Conservation (phyloP, 495 filamentous ascomycete species). For the Lichenothelia convexa region DNA sequence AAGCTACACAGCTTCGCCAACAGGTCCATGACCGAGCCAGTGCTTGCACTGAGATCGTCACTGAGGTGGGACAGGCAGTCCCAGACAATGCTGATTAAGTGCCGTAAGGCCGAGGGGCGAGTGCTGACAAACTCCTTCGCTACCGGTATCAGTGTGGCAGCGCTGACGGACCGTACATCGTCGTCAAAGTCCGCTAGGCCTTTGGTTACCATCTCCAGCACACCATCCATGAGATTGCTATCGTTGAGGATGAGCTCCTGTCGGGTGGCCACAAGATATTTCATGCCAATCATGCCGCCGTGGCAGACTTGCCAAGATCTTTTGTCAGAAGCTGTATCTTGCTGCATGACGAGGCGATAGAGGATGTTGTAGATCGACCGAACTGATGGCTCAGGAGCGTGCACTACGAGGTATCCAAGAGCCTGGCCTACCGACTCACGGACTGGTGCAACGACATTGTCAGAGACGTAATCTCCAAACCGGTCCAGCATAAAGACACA, state of each 20-base stretch:
- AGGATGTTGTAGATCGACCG: conserved; percentile 63
- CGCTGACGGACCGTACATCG: conserved; percentile 91
- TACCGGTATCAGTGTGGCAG: conserved; percentile 87
- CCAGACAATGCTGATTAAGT: conserved; percentile 89
- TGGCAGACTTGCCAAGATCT: conserved; percentile 86
- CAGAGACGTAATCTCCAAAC: conserved; percentile 94
- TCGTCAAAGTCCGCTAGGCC: conserved; percentile 81
- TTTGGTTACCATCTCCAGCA: conserved; percentile 83
- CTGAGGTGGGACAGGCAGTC: conserved; percentile 87
- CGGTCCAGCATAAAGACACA: conserved; percentile 94
- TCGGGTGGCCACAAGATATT: conserved; percentile 86
- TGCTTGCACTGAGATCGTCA: conserved; percentile 92
- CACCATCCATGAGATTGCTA: conserved; percentile 71
- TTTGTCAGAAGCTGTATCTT: conserved; percentile 44
- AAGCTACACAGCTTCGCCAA: conserved; percentile 91
- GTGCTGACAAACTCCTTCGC: conserved; percentile 81
- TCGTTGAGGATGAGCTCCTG: conserved; percentile 78
- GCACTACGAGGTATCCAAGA: conserved; percentile 68
- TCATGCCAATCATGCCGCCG: conserved; percentile 89
- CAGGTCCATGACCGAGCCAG: conserved; percentile 93
- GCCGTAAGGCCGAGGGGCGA: conserved; percentile 53
- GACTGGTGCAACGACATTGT: conserved; percentile 91
- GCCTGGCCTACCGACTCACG: conserved; percentile 94
- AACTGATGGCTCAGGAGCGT: conserved; percentile 57
- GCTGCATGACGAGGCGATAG: conserved; percentile 81